A percentile compares a stretch with the other conserved stretches of the same genome.
Evolutionary conservation across 768 basidiomycete species (phyloP).

Genomic region (Termitomyces sp.): DNA sequence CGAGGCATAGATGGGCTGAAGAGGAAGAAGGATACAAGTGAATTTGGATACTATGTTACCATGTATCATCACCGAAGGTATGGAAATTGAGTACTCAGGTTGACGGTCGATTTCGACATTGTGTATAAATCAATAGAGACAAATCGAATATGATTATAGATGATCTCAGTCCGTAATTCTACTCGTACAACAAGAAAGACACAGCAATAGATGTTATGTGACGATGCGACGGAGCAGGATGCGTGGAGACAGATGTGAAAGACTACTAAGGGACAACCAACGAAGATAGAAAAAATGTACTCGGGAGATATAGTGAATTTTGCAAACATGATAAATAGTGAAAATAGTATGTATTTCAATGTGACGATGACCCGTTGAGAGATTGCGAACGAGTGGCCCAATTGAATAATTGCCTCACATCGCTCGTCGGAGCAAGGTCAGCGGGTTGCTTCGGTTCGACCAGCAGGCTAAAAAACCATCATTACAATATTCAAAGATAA

Average conservation of each 20-base stretch:
- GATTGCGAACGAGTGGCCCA: slow-evolving; percentile 67
- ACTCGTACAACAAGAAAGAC: slow-evolving; percentile 14
- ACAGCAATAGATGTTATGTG: slow-evolving; percentile 17
- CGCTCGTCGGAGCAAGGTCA: slow-evolving; percentile 57
- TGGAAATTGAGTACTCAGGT: not conserved
- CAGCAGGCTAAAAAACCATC: slow-evolving; percentile 47
- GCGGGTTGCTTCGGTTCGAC: slow-evolving; percentile 82
- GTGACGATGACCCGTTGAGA: slow-evolving; percentile 20
- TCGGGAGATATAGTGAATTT: slow-evolving; percentile 12
- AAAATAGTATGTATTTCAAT: slow-evolving; percentile 48
- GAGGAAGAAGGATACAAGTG: slow-evolving; percentile 28
- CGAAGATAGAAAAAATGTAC: slow-evolving; percentile 13
- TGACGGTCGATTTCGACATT: not conserved
- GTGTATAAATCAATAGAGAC: not conserved
- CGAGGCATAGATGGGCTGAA: slow-evolving; percentile 23
- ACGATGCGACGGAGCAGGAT: slow-evolving; percentile 10
- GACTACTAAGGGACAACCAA: slow-evolving; percentile 15
- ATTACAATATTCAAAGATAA: slow-evolving; percentile 17
- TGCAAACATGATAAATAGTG: slow-evolving; percentile 5
- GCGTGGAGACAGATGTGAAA: slow-evolving; percentile 11
- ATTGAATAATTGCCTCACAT: slow-evolving; percentile 75
- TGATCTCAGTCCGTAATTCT: slow-evolving; percentile 11
- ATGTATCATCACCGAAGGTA: slow-evolving; percentile 29
- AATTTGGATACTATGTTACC: slow-evolving; percentile 46
- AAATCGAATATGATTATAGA: slow-evolving; percentile 14